phyloP scores from a whole-genome alignment of 306 rosid genomes.

The Glycine latifolia region DNA sequence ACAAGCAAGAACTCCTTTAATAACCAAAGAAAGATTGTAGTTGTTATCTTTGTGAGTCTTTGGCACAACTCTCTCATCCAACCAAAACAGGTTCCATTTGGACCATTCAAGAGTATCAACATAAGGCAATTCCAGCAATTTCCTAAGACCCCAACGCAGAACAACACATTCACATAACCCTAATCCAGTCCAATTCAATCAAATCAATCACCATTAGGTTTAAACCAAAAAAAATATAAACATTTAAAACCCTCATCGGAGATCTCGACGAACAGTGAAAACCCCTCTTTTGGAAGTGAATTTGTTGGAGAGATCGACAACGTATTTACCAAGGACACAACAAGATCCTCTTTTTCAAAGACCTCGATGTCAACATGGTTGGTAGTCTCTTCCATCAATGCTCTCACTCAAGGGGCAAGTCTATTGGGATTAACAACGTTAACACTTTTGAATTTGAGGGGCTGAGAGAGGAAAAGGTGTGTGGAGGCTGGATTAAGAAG shows the following conservation, averaged over 20 bases:
- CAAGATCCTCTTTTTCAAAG: constrained; percentile 72
- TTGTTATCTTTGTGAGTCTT: constrained; percentile 89
- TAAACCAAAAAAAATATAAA: not conserved
- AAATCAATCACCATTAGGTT: not conserved
- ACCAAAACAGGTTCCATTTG: constrained; percentile 92
- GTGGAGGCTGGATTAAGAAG: too few species aligned
- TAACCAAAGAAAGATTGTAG: constrained; percentile 80
- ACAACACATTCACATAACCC: not conserved
- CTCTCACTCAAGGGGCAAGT: constrained; percentile 10
- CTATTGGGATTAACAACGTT: too few species aligned
- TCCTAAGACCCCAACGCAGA: constrained; percentile 57
- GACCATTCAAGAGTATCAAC: constrained; percentile 76
- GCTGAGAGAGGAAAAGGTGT: constrained; percentile 1
- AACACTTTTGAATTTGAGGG: constrained; percentile 21
- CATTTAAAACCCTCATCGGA: constrained; percentile 52
- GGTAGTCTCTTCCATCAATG: constrained; percentile 53
- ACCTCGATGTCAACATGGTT: constrained; percentile 52
- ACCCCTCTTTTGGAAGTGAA: constrained; percentile 67
- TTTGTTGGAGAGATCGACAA: constrained; percentile 77
- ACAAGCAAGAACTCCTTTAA: constrained; percentile 66
- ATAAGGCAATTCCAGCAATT: constrained; percentile 76
- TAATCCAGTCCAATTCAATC: not conserved
- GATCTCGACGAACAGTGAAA: constrained; percentile 71
- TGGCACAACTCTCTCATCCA: constrained; percentile 94
- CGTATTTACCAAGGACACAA: constrained; percentile 71